Evolutionary conservation across 1,284 basidiomycete species (phyloP).

Genomic region (Cystobasidium pallidum): DNA sequence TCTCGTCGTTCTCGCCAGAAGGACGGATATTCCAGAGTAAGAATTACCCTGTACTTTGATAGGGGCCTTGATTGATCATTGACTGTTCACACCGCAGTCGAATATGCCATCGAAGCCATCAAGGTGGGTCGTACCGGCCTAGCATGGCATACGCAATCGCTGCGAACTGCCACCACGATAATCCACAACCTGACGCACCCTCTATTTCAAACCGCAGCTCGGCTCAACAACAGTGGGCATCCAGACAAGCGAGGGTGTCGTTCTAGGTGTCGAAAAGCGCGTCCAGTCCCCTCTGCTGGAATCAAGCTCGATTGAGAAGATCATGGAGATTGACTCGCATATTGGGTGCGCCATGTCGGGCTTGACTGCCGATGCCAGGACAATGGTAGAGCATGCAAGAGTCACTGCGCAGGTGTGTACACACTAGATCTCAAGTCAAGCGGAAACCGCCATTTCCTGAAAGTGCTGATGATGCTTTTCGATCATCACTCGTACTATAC

Average conservation of each 20-base stretch:
- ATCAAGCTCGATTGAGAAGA: slow-evolving; percentile 96
- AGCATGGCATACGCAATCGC: slow-evolving; percentile 29
- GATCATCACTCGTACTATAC: not conserved
- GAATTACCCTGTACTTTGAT: not conserved
- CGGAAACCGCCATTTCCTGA: too few relatives aligned
- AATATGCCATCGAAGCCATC: slow-evolving; percentile 98
- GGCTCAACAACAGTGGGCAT: slow-evolving; percentile 94
- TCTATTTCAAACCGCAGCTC: slow-evolving; percentile 64
- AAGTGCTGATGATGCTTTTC: not conserved
- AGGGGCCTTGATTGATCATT: not conserved
- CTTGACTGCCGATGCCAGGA: slow-evolving; percentile 94
- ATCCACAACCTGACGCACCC: not conserved
- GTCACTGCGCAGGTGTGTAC: slow-evolving; percentile 68
- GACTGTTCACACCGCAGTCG: slow-evolving; percentile 65
- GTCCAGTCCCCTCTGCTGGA: slow-evolving; percentile 96
- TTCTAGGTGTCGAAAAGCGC: slow-evolving; percentile 97
- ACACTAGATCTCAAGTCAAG: too few relatives aligned
- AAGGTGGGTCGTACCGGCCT: slow-evolving; percentile 65
- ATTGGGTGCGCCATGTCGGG: slow-evolving; percentile 98
- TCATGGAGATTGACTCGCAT: slow-evolving; percentile 98
- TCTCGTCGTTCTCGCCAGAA: slow-evolving; percentile 43
- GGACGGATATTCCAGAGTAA: slow-evolving; percentile 45
- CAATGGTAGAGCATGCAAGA: slow-evolving; percentile 99
- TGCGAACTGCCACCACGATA: not conserved
- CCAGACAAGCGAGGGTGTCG: slow-evolving; percentile 73